Conservation (phyloP, 2,329 filamentous ascomycete genomes). For the Sclerotinia glacialis region DNA sequence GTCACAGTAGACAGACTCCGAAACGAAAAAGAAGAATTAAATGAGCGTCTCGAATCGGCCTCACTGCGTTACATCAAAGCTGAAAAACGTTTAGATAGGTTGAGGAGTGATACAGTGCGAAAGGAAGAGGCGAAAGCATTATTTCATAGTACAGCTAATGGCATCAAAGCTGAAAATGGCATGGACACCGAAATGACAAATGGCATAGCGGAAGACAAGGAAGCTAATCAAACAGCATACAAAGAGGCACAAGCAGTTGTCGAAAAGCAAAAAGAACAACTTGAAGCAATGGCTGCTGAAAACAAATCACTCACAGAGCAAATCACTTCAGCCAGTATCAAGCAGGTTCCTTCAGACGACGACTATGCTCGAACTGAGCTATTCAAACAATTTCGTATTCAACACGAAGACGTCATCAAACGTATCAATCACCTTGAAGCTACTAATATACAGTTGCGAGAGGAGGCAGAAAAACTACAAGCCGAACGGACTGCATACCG, state of each 20-base stretch:
- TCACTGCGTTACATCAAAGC: conserved; percentile 91
- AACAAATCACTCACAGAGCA: conserved; percentile 74
- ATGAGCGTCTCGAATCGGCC: conserved; percentile 82
- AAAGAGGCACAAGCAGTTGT: conserved; percentile 74
- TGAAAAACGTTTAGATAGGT: conserved; percentile 88
- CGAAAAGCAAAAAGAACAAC: conserved; percentile 82
- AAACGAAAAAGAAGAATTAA: conserved; percentile 78
- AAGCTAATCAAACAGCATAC: conserved; percentile 71
- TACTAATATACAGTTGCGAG: conserved; percentile 76
- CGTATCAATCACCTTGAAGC: conserved; percentile 89
- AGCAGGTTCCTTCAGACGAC: conserved; percentile 78
- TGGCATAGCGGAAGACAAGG: conserved; percentile 54
- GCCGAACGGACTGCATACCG: conserved; percentile 82
- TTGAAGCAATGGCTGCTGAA: conserved; percentile 75
- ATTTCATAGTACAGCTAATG: conserved; percentile 46
- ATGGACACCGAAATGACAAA: conserved; percentile 43
- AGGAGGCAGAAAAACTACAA: conserved; percentile 81
- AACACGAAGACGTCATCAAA: conserved; percentile 90
- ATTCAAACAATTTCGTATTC: conserved; percentile 85
- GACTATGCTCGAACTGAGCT: conserved; percentile 90
- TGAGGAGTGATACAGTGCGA: conserved; percentile 83
- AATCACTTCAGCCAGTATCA: conserved; percentile 67
- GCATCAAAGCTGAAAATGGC: conserved; percentile 45
- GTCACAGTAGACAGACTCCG: conserved; percentile 72
- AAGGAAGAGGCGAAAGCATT: conserved; percentile 90